phyloP scores from a whole-genome alignment of 2,329 filamentous ascomycete genomes.

The Hortaea werneckii region DNA sequence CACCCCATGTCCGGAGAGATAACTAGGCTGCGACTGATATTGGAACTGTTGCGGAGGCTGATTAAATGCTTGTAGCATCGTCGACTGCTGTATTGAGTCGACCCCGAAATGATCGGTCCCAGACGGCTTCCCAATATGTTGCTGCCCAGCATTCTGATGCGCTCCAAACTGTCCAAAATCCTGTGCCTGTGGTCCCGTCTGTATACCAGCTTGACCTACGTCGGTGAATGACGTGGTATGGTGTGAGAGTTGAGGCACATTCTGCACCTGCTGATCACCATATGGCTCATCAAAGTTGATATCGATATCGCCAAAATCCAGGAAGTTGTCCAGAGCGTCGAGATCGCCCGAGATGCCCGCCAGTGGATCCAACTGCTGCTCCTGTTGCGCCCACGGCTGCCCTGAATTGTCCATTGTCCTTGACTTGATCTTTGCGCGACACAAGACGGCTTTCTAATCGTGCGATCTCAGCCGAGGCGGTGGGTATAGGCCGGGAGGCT shows the following conservation, averaged over 20 bases:
- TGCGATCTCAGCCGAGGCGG: no score
- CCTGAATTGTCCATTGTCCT: slow-evolving; percentile 17
- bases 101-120: slow-evolving; percentile 10
- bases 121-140: slow-evolving; percentile 7
- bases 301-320: slow-evolving; percentile 31
- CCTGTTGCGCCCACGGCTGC: slow-evolving; percentile 30
- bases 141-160: slow-evolving; percentile 8
- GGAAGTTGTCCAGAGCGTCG: slow-evolving; percentile 35
- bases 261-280: slow-evolving; percentile 10
- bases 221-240: slow-evolving; percentile 21
- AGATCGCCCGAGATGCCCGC: slow-evolving; percentile 27
- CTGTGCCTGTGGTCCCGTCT: slow-evolving; percentile 15
- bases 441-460: no score
- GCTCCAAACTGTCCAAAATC: slow-evolving; percentile 23
- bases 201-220: slow-evolving; percentile 13
- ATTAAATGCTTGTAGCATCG: slow-evolving; percentile 15
- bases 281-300: slow-evolving; percentile 15
- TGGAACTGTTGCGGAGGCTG: slow-evolving; percentile 25
- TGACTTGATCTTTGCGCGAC: background rate
- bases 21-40: slow-evolving; percentile 26
- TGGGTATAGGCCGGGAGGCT: no score
- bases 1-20: slow-evolving; percentile 45
- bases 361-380: slow-evolving; percentile 31
- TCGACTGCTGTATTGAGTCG: slow-evolving; percentile 17
- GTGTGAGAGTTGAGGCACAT: slow-evolving; percentile 11